A percentile compares a stretch with the other conserved stretches of the same genome.
Conservation (phyloP, 2,329 filamentous ascomycete species). For the Fusarium marasasianum region DNA sequence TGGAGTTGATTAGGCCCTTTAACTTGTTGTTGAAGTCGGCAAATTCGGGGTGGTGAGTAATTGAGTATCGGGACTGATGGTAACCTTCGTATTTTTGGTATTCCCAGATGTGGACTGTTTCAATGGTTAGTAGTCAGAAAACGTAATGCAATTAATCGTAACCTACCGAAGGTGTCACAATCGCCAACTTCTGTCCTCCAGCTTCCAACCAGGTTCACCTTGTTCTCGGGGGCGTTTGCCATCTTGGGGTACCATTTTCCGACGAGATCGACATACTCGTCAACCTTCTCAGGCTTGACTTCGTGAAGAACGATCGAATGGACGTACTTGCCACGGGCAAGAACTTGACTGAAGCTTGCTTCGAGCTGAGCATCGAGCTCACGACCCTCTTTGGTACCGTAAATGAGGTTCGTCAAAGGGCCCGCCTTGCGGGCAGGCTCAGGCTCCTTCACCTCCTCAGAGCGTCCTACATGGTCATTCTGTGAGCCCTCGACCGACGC, state of each 20-base stretch:
- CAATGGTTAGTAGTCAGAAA: slow-evolving; percentile 20
- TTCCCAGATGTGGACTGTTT: slow-evolving; percentile 96
- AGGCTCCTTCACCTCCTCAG: slow-evolving; percentile 65
- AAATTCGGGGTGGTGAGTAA: slow-evolving; percentile 85
- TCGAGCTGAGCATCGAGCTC: slow-evolving; percentile 96
- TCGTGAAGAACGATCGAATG: slow-evolving; percentile 97
- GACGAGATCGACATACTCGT: slow-evolving; percentile 91
- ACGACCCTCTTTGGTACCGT: slow-evolving; percentile 94
- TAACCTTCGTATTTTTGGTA: slow-evolving; percentile 98
- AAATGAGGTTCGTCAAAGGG: slow-evolving; percentile 87
- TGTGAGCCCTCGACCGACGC: slow-evolving; percentile 52
- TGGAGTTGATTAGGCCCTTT: slow-evolving; percentile 83
- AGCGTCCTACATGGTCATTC: slow-evolving; percentile 49
- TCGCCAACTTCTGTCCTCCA: slow-evolving; percentile 98
- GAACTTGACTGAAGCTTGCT: slow-evolving; percentile 92
- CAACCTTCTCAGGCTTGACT: slow-evolving; percentile 93
- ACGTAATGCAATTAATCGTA: background rate
- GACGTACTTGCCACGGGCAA: slow-evolving; percentile 96
- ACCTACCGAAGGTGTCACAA: slow-evolving; percentile 91
- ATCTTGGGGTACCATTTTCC: slow-evolving; percentile 93
- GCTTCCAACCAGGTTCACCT: slow-evolving; percentile 95
- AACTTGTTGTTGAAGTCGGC: slow-evolving; percentile 85
- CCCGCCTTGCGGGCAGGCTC: slow-evolving; percentile 73
- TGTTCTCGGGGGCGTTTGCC: slow-evolving; percentile 85
- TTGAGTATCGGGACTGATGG: slow-evolving; percentile 88